A percentile compares a stretch with the other conserved stretches of the same genome.
Evolutionary conservation across 345 rosid genomes (phyloP).

Genomic region (Eucalyptus sp.): DNA sequence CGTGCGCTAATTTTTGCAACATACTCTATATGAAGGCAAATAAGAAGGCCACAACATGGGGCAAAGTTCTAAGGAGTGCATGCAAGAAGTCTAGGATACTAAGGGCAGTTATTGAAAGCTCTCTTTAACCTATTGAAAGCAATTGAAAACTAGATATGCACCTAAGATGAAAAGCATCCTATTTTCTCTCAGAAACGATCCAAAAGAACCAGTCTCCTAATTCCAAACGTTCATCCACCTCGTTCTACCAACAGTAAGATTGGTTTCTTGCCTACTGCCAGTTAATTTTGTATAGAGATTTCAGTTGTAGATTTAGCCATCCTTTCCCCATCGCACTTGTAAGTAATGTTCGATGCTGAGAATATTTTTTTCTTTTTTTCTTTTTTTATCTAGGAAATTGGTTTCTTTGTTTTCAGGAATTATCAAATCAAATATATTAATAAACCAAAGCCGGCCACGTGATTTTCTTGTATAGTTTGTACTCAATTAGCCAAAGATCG

Average conservation of each 20-base stretch:
- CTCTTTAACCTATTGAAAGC: background rate
- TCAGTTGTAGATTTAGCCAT: background rate
- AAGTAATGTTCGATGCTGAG: background rate
- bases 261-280: background rate
- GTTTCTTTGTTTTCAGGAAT: background rate
- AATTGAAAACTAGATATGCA: background rate
- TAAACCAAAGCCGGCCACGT: background rate
- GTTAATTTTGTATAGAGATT: background rate
- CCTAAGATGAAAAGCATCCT: background rate
- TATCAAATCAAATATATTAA: background rate
- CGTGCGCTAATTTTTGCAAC: background rate
- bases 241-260: background rate
- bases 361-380: background rate
- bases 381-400: background rate
- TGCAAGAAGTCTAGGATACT: background rate
- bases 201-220: background rate
- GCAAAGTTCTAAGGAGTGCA: background rate
- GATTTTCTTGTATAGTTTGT: background rate
- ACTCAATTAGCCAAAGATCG: background rate
- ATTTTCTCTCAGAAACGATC: background rate
- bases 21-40: background rate
- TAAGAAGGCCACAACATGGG: background rate
- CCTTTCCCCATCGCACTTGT: background rate
- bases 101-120: background rate
- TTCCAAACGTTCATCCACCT: background rate